These are phyloP conservation scores for Leccinum fuscescens DNA, from an alignment of 1,284 basidiomycete species.

Conservation along the genomic window DNA sequence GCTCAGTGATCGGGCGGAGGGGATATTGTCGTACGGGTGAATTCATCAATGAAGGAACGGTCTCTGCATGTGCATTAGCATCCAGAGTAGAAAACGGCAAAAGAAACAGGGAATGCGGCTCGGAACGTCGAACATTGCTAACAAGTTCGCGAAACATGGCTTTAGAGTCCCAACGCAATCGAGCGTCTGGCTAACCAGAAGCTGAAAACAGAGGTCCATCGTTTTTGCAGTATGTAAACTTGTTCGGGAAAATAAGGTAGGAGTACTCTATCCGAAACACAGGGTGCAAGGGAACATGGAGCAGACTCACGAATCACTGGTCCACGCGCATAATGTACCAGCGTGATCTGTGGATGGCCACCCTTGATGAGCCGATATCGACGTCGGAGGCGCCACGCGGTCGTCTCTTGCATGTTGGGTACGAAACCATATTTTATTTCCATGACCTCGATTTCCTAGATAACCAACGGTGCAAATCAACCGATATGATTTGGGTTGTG, in stretches of 20 bases:
- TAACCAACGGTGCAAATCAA: background rate
- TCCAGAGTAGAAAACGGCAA: background rate
- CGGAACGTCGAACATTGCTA: background rate
- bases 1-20: slow-evolving; percentile 61
- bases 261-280: slow-evolving; percentile 15
- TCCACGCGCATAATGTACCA: slow-evolving; percentile 72
- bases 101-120: background rate
- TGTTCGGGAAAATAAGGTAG: slow-evolving; percentile 7
- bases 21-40: slow-evolving; percentile 69
- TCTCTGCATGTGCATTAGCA: slow-evolving; percentile 40
- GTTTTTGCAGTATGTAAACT: background rate
- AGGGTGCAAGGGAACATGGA: slow-evolving; percentile 5
- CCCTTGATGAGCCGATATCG: slow-evolving; percentile 70
- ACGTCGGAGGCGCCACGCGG: slow-evolving; percentile 62
- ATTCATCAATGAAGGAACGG: slow-evolving; percentile 52
- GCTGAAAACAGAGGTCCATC: background rate
- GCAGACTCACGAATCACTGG: slow-evolving; percentile 53
- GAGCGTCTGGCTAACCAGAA: background rate
- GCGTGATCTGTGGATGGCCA: slow-evolving; percentile 62
- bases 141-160: background rate
- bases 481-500: background rate
- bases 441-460: slow-evolving; percentile 68
- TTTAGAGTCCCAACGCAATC: background rate
- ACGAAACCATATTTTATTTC: slow-evolving; percentile 74
- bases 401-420: slow-evolving; percentile 56